Conservation (phyloP, 768 basidiomycete genomes). For the Exidia glandulosa region DNA sequence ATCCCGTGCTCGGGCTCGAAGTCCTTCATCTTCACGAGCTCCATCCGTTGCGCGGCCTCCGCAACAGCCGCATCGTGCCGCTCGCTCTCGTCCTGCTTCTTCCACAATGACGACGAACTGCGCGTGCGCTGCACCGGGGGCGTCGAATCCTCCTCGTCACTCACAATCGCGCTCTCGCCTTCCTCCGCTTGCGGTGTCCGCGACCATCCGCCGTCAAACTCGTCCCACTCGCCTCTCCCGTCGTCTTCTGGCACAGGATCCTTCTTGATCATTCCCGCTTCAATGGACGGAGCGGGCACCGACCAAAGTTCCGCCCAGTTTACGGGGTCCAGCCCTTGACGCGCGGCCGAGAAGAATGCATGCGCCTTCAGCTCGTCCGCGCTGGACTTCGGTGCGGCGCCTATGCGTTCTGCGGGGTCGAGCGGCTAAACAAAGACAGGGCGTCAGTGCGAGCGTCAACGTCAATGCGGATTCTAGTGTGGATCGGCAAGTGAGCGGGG, state of each 20-base stretch:
- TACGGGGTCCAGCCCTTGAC: constrained; percentile 21
- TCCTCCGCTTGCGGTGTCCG: not conserved
- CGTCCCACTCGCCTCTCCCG: constrained; percentile 4
- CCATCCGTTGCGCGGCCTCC: not conserved
- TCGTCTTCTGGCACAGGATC: constrained; percentile 20
- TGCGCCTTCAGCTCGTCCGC: constrained; percentile 41
- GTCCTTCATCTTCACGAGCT: not conserved
- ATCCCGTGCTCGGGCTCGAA: not conserved
- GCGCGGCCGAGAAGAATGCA: constrained; percentile 37
- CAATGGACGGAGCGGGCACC: constrained; percentile 43
- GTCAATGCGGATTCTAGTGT: no score
- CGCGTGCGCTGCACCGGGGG: not conserved
- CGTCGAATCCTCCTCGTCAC: not conserved
- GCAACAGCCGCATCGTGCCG: not conserved
- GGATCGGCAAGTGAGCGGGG: no score
- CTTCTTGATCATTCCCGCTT: constrained; percentile 47
- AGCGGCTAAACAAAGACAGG: constrained; percentile 30
- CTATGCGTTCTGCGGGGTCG: constrained; percentile 50
- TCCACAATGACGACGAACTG: not conserved
- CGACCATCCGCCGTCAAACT: constrained; percentile 21
- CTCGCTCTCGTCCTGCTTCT: not conserved
- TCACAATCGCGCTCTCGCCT: not conserved
- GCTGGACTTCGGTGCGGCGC: constrained; percentile 35
- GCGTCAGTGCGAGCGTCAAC: not conserved
- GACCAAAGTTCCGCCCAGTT: constrained; percentile 61